These are phyloP conservation scores for Blastocystis sp. DNA, from an alignment of 352 stramenopile genomes.

Conservation along the genomic window DNA sequence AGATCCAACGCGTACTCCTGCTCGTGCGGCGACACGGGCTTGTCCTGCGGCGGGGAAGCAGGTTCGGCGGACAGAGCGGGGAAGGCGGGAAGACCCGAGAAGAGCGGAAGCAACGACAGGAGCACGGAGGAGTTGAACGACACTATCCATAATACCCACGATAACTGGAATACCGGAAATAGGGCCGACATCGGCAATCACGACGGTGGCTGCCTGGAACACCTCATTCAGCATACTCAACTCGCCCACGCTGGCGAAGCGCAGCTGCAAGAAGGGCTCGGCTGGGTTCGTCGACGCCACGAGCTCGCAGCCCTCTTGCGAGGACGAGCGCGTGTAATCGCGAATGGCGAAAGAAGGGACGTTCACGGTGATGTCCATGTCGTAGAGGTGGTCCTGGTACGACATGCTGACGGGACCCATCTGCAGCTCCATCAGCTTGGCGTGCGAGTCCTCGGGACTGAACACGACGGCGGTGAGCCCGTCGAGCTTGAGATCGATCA, in stretches of 20 bases:
- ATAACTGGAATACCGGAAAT: not conserved
- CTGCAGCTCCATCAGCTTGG: not conserved
- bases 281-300: not conserved
- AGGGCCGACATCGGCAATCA: constrained; percentile 16
- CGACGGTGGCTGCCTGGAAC: constrained; percentile 18
- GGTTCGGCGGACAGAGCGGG: not conserved
- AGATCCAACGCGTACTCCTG: constrained; percentile 32
- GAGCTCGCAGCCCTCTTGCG: not conserved
- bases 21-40: constrained; percentile 8
- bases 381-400: constrained; percentile 65
- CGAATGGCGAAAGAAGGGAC: not conserved
- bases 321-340: not conserved
- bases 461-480: not conserved
- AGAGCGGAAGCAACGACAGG: not conserved
- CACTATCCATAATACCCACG: not conserved
- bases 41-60: not conserved
- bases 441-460: not conserved
- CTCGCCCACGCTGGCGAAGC: constrained; percentile 19
- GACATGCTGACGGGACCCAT: constrained; percentile 5
- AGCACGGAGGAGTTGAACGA: not conserved
- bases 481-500: not conserved
- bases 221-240: constrained; percentile 58
- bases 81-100: constrained; percentile 14
- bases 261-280: constrained; percentile 6
- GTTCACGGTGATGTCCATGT: constrained; percentile 63